Evolutionary conservation across 192 early-diverging fungal species (phyloP), one percentile per base, ranked within the genome.

Genomic region (Podila horticola): DNA sequence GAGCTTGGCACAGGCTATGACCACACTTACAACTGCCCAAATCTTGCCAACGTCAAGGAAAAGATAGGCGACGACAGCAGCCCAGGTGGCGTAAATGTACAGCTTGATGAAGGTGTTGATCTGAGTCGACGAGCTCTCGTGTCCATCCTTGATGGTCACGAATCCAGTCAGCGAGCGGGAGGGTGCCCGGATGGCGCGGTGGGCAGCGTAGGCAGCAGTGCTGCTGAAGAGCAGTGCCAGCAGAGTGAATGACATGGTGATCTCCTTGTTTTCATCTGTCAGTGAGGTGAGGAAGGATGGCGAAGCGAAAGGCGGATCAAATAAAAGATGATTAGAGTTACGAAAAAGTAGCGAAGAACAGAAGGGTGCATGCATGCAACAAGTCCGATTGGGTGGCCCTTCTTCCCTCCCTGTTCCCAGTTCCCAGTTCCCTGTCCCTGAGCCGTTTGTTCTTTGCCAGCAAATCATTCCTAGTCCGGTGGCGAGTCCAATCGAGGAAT

Each of bases 41-140:
- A 84, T 66, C 69, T 84, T 84, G 26, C 83, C 83, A 5, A 84
- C 77, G 67, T 84, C 83, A 33, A 84, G 62, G 28, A 82, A 48
- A n/a, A 82, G 30, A 50, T 82, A 81, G 10, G 59, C 66, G 15
- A 75, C 9, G 34, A 69, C 64, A 26, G 77, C 83, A 28, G 69
- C 29, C 70, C 59, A 61, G 4, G 83, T 84, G n/a, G 71, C 59
- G 41, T 66, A 28, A 28, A 84, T 76, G 49, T 84, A 84, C 26
- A 30, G 22, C 28, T 62, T 58, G 22, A 84, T 69, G 22, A 84
- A 67, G 29, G 48, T n/a, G 57, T 74, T 73, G 66, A 84, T 70
- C 12, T 68, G 72, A 19, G 77, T 74, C 15, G 83, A 79, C 5
- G 75, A n/a, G 33, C 62, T 64, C 57, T 79, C 75, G 45, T 72